Evolutionary conservation across 2,329 filamentous ascomycete species (phyloP).

Genomic region (Pyrenophora graminea): DNA sequence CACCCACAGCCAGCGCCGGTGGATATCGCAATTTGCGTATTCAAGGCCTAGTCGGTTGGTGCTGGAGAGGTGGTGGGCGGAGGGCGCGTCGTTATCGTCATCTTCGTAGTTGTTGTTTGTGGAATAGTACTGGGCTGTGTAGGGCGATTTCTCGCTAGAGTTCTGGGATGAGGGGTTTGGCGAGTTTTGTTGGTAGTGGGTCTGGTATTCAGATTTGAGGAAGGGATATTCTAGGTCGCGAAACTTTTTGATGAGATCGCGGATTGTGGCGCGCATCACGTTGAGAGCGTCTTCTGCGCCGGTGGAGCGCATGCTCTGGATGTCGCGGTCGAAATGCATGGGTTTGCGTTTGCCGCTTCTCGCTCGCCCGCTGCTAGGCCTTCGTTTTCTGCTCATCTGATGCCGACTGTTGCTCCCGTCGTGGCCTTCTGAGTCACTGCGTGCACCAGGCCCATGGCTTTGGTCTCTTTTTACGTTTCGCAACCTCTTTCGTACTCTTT

Average conservation of each 20-base stretch:
- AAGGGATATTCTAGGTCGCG: constrained; percentile 47
- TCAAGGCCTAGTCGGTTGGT: constrained; percentile 34
- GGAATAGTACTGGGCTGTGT: background rate
- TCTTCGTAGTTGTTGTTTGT: background rate
- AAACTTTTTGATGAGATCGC: constrained; percentile 45
- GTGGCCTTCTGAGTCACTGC: constrained; percentile 12
- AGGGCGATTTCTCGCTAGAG: too few relatives aligned
- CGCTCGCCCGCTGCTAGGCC: background rate
- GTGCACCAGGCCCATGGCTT: constrained; percentile 14
- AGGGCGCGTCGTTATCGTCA: constrained; percentile 28
- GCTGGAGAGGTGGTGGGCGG: constrained; percentile 14
- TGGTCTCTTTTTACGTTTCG: constrained; percentile 15
- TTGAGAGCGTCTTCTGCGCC: constrained; percentile 43
- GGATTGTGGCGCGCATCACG: constrained; percentile 44
- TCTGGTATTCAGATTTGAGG: constrained; percentile 39
- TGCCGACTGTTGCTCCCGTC: constrained; percentile 11
- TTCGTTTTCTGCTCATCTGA: background rate
- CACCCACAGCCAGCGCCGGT: constrained; percentile 46
- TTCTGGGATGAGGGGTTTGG: too few relatives aligned
- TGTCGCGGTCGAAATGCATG: constrained; percentile 28
- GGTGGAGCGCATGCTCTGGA: constrained; percentile 24
- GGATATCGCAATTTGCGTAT: constrained; percentile 43
- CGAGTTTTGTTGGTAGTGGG: background rate
- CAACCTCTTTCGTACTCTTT: constrained; percentile 28
- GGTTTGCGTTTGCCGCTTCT: constrained; percentile 4